Evolutionary conservation across 371 early-diverging fungal species (phyloP).

Genomic region (Quaeritorhiza haematococci): DNA sequence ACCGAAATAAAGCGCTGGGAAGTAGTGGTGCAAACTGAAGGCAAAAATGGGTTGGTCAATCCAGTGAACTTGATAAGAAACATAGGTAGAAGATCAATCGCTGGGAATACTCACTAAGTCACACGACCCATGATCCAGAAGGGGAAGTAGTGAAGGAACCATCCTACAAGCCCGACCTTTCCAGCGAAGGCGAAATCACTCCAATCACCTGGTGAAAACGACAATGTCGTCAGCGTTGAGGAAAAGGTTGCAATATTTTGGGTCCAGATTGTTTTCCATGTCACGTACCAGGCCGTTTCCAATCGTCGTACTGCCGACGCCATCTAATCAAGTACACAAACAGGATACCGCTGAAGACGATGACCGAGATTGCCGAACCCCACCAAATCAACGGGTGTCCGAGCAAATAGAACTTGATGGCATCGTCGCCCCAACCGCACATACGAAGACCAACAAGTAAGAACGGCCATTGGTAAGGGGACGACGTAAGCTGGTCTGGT

Average conservation of each 20-base stretch:
- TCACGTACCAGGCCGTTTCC: conserved; percentile 26
- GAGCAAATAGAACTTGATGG: conserved; percentile 89
- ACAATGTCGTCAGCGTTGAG: background rate
- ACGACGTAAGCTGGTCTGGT: conserved; percentile 76
- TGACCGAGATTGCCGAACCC: conserved; percentile 66
- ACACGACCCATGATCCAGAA: conserved; percentile 98
- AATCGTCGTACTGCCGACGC: conserved; percentile 65
- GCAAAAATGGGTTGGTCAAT: background rate
- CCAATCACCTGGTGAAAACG: conserved; percentile 54
- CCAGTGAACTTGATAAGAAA: no score
- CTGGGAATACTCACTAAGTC: conserved; percentile 61
- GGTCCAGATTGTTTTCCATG: background rate
- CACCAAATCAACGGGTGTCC: conserved; percentile 98
- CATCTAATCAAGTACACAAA: conserved; percentile 59
- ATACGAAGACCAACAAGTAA: conserved; percentile 90
- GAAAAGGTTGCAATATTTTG: background rate
- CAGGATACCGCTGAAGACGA: conserved; percentile 42
- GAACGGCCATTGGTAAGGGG: conserved; percentile 94
- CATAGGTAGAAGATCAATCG: background rate
- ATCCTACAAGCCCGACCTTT: conserved; percentile 75
- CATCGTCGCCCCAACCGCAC: conserved; percentile 92
- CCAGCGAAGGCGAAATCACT: conserved; percentile 65
- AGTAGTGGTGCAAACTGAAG: conserved; percentile 91
- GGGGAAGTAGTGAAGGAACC: conserved; percentile 95
- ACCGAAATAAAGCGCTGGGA: conserved; percentile 95